Conservation (phyloP, 2,329 filamentous ascomycete genomes). For the Allantophomopsis cytisporea region DNA sequence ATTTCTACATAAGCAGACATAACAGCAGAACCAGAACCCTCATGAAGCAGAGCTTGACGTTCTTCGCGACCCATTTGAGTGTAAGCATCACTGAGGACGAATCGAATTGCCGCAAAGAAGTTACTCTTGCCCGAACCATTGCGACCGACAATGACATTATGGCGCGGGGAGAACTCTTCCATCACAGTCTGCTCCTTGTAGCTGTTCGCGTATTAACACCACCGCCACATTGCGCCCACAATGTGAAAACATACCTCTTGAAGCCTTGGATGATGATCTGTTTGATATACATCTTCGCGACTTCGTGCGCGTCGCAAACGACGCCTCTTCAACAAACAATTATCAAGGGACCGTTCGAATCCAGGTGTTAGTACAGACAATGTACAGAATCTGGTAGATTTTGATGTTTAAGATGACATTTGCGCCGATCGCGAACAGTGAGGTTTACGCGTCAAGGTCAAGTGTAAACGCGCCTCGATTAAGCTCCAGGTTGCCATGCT, state of each 20-base stretch:
- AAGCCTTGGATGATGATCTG: conserved; percentile 99
- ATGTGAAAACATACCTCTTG: conserved; percentile 59
- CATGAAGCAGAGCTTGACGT: conserved; percentile 89
- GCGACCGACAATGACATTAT: conserved; percentile 96
- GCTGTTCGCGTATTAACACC: conserved; percentile 30
- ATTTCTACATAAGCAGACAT: conserved; percentile 99
- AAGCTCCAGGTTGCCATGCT: no score
- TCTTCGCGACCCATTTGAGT: conserved; percentile 93
- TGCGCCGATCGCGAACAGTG: no score
- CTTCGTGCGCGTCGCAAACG: background rate
- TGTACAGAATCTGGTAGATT: no score
- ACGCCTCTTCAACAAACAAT: no score
- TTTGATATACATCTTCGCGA: conserved; percentile 80
- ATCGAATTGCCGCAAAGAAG: conserved; percentile 97
- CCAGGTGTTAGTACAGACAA: no score
- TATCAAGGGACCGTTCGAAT: no score
- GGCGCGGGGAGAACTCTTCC: conserved; percentile 92
- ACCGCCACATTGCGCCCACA: conserved; percentile 4
- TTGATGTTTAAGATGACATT: no score
- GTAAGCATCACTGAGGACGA: conserved; percentile 96
- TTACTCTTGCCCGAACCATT: conserved; percentile 99
- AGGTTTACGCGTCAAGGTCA: no score
- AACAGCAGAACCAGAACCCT: conserved; percentile 92
- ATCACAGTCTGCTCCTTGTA: conserved; percentile 99
- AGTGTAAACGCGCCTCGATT: no score